Conservation (phyloP, 176 grass and related monocot species). For the Cenchrus fungigraminus region DNA sequence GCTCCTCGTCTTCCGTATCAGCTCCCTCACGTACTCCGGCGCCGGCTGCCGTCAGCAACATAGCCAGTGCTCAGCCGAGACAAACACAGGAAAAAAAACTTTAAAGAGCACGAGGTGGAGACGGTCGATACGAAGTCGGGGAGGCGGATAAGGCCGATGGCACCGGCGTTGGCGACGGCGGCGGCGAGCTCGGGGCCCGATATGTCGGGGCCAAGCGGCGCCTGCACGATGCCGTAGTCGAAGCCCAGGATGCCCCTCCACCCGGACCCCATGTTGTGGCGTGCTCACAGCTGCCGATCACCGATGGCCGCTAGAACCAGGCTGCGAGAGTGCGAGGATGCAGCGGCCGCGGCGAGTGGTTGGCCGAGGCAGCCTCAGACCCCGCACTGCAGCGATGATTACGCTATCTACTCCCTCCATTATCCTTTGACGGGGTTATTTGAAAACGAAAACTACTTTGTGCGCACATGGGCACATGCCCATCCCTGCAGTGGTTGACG, state of each 20-base stretch:
- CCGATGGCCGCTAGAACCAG: constrained; percentile 43
- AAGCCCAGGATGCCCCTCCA: constrained; percentile 91
- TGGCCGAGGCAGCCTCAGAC: too few relatives aligned
- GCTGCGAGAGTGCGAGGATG: not conserved
- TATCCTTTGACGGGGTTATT: too few relatives aligned
- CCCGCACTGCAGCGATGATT: too few relatives aligned
- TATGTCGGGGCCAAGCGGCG: constrained; percentile 90
- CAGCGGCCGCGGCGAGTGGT: not conserved
- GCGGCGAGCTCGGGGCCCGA: constrained; percentile 89
- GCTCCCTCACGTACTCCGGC: constrained; percentile 70
- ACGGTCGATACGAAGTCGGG: constrained; percentile 66
- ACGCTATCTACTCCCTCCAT: too few relatives aligned
- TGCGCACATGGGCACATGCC: too few relatives aligned
- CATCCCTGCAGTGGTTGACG: too few relatives aligned
- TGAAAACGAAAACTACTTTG: too few relatives aligned
- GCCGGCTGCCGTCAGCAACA: constrained; percentile 49
- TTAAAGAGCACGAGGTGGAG: not conserved
- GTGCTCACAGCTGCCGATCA: not conserved
- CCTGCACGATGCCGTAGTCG: constrained; percentile 89
- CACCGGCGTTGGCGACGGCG: constrained; percentile 86
- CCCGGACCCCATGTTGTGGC: constrained; percentile 36
- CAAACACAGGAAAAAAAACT: not conserved
- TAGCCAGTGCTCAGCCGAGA: not conserved
- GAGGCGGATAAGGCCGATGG: constrained; percentile 82
- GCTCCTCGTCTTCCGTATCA: constrained; percentile 72